phyloP scores from a whole-genome alignment of 805 yeast genomes.

The Saturnispora saitoi region DNA sequence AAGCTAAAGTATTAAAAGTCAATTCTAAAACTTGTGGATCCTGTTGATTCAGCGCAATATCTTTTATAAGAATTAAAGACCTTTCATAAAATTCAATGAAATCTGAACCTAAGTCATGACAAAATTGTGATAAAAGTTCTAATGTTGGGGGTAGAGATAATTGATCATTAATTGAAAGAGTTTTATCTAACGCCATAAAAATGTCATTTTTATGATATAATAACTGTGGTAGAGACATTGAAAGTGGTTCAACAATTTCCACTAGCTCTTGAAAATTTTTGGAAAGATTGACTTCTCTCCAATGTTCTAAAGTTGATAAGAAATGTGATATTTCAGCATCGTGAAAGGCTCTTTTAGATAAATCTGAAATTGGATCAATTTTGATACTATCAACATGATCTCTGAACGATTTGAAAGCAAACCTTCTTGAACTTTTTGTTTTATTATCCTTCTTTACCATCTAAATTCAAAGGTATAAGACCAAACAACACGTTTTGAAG shows the following conservation, averaged over 20 bases:
- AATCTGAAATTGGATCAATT: conserved; percentile 58
- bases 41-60: conserved; percentile 39
- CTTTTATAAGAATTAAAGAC: conserved; percentile 43
- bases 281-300: conserved; percentile 82
- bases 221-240: conserved; percentile 73
- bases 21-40: conserved; percentile 66
- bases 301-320: conserved; percentile 67
- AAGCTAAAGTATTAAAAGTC: conserved; percentile 79
- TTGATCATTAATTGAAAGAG: conserved; percentile 50
- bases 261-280: conserved; percentile 58
- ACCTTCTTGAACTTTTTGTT: conserved; percentile 48
- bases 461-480: no score
- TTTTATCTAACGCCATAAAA: conserved; percentile 32
- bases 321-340: conserved; percentile 73
- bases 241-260: conserved; percentile 42
- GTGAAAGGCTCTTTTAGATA: conserved; percentile 54
- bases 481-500: no score
- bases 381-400: conserved; percentile 77
- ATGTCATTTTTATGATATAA: conserved; percentile 61
- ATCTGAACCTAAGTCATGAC: conserved; percentile 89
- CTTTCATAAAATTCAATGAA: conserved; percentile 57
- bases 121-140: conserved; percentile 75
- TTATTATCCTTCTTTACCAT: conserved; percentile 34
- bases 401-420: conserved; percentile 65
- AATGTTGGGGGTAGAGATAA: conserved; percentile 71